Evolutionary conservation across 495 filamentous ascomycete genomes (phyloP), one percentile per base, ranked within the genome.

Genomic region (Penicillium argentinense): DNA sequence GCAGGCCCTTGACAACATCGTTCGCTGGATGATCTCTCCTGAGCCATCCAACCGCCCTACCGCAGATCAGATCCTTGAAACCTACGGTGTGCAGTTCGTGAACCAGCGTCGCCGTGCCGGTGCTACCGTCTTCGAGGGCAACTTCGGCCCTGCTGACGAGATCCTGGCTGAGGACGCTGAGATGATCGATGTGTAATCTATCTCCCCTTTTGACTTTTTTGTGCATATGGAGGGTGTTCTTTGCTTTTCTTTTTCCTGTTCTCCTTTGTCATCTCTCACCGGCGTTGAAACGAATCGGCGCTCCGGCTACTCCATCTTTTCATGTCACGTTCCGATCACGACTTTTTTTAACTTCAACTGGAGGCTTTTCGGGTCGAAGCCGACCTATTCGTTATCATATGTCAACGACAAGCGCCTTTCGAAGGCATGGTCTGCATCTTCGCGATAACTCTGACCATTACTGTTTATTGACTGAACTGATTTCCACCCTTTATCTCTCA

Each of bases 51-150:
- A 83, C 38, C 85, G 93, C 22, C 92, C 92, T 7, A 82, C 79
- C 0, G 79, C 86, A 16, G 78, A 83, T 33, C 80, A 95, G 47
- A 67, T 97, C 9, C 73, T 96, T 37, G 60, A 69, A 36, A 74
- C 76, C 2, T 80, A 79, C 28, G 86, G 88, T 14, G 75, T 93
- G 18, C 75, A 75, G 47, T 98, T 95, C 84, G 86, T 89, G 14
- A 78, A 78, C 44, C 61, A 63, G 36, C 83, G 90, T 48, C 83
- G 88, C 25, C 82, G 83, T 34, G 88, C 89, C 18, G 87, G 88
- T 21, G 95, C 95, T 17, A 95, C 88, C 8, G 83, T 97, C 39
- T 97, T 84, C 51, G 93, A 98, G 71, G 95, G 93, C 54, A 91
- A 89, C 62, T 98, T 89, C 88, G 93, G 93, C 1, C 93, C 91